Evolutionary conservation across 495 filamentous ascomycete species (phyloP), one percentile per base, ranked within the genome.

Genomic region (Polyplosphaeria fusca): DNA sequence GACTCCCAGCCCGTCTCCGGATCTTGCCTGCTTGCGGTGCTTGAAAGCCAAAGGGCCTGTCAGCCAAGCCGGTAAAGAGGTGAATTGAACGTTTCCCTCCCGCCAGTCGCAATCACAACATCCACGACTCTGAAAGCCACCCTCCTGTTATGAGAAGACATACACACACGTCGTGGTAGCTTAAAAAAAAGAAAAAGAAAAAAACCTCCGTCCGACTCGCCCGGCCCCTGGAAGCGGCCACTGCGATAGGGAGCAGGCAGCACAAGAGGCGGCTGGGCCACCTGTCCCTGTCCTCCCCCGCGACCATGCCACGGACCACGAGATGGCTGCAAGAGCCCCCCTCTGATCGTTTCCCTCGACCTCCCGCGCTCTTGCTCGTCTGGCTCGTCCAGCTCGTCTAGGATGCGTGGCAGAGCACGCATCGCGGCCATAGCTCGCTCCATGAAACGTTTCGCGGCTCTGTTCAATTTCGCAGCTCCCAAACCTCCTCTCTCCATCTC

Each of bases 41-140:
- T 16, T 23, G 50, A 28, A 27, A 47, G 52, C 38, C 30, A 56
- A 30, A 49, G 24, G 30, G 27, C 24, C 20, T 9, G 18, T 9
- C 22, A n/a, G 55, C 55, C 45, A 50, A 49, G 54, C 54, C 44
- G 45, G 54, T 45, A 57, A 35, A n/a, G 37, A 22, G 37, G n/a
- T 35, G 35, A 37, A 57, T 35, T 32, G 37, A 42, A 39, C 43
- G n/a, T n/a, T n/a, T n/a, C n/a, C n/a, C n/a, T n/a, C n/a, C 51
- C 41, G 39, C 47, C 40, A 24, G 5, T n/a, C 39, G 38, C 49
- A 19, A n/a, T 25, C 42, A 58, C 18, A 58, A 58, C 55, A 42
- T 46, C 47, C 47, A 51, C n/a, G 40, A 2, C 7, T 23, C 54
- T 59, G 55, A 47, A 59, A 59, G 48, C 55, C 55, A 59, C 55